Evolutionary conservation across 208 protist species (phyloP), one percentile per base, ranked within the genome.

Genomic region (Acanthamoeba lenticulata): DNA sequence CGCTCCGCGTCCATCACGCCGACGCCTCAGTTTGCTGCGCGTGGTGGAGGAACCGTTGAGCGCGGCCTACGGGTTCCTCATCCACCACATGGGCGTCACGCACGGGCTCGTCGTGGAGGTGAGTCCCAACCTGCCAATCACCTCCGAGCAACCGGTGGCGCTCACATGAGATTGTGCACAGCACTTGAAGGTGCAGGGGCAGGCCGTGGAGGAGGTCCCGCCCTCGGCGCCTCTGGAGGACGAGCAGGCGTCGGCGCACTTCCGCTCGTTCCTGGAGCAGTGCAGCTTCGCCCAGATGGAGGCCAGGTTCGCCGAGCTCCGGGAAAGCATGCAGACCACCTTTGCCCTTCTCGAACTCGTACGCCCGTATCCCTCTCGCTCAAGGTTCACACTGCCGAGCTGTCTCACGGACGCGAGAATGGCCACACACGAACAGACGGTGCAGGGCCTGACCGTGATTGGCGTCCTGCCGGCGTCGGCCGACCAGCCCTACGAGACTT

Each of bases 41-140:
- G 74, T 85, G 40, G 52, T 85, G 74, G 74, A 85, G 74, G 74
- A 85, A n/a, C 74, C 74, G 21, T n/a, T 85, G 19, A 24, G 27
- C 42, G 42, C 29, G 36, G 29, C 74, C 7, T 85, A 36, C 74
- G 74, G 24, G 21, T 52, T n/a, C 24, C 74, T 85, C 5, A 13
- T 52, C 0, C 74, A n/a, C 21, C 52, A 85, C 44, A n/a, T 85
- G 42, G 74, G 74, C 24, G 42, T 85, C 74, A 85, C 74, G 1
- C 24, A 85, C 38, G 74, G 13, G 4, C 74, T 85, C 27, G 74
- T 85, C 27, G 29, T 36, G 19, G 74, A 85, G 74, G 74, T 85
- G 27, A 1, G 36, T n/a, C n/a, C n/a, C n/a, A n/a, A n/a, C n/a
- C n/a, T n/a, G n/a, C n/a, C n/a, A n/a, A n/a, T n/a, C n/a, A n/a